Evolutionary conservation across 2,329 filamentous ascomycete genomes (phyloP).

Genomic region (Lasiodiplodia theobromae): DNA sequence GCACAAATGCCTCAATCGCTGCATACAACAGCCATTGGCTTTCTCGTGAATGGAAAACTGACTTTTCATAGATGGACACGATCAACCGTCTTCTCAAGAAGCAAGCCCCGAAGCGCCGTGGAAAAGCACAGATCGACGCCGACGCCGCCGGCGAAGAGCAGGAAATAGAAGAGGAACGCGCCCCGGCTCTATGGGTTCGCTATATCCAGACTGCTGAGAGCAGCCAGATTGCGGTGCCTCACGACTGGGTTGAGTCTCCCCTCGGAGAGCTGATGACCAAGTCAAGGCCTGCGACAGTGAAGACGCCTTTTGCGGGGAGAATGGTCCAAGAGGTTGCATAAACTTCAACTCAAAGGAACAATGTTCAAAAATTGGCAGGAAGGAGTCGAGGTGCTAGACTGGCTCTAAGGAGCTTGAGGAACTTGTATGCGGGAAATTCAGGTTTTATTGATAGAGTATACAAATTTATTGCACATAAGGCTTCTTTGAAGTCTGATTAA

Average conservation of each 20-base stretch:
- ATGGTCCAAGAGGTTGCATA: conserved; percentile 30
- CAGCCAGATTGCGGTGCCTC: conserved; percentile 68
- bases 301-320: conserved; percentile 17
- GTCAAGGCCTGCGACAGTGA: conserved; percentile 10
- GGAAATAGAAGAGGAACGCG: conserved; percentile 55
- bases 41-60: neutral
- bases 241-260: conserved; percentile 71
- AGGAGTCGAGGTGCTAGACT: neutral
- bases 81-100: conserved; percentile 91
- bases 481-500: too few species aligned
- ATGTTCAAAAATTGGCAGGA: neutral
- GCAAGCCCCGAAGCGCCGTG: conserved; percentile 74
- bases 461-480: too few species aligned
- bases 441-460: too few species aligned
- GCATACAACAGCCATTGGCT: neutral
- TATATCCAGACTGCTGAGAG: conserved; percentile 75
- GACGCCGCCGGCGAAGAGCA: conserved; percentile 52
- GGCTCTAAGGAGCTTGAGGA: neutral
- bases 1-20: conserved; percentile 20
- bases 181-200: conserved; percentile 69
- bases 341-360: neutral
- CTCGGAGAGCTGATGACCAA: conserved; percentile 64
- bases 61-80: conserved; percentile 74
- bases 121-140: conserved; percentile 41
- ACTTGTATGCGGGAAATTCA: too few species aligned